Conservation (phyloP, 805 yeast species). For the Vanderwaltozyma tropicalis region DNA sequence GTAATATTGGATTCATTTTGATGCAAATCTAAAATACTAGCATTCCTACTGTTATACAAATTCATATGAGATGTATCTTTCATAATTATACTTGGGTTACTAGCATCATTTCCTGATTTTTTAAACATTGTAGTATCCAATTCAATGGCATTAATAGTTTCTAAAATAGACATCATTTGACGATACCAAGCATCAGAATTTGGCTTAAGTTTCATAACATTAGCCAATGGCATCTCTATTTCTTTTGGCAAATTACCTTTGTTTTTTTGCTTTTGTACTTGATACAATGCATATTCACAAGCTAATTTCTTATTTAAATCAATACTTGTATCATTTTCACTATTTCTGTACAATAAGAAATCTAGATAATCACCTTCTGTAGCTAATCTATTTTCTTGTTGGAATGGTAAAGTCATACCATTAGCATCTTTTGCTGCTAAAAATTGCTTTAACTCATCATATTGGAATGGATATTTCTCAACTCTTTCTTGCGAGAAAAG, state of each 20-base stretch:
- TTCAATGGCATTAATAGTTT: conserved; percentile 13
- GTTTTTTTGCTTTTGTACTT: conserved; percentile 11
- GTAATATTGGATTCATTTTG: conserved; percentile 1
- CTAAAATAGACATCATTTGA: conserved; percentile 11
- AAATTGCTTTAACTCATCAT: conserved; percentile 19
- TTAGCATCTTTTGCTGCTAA: conserved; percentile 8
- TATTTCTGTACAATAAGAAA: conserved; percentile 13
- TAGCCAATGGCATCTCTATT: conserved; percentile 4
- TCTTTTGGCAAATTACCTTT: conserved; percentile 3
- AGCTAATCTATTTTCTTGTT: conserved; percentile 1
- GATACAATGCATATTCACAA: conserved; percentile 22
- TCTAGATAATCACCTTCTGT: conserved; percentile 21
- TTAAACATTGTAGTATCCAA: conserved; percentile 8
- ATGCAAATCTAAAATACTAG: conserved; percentile 1
- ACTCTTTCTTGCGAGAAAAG: conserved; percentile 16
- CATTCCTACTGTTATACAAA: conserved; percentile 1
- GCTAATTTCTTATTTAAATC: conserved; percentile 23
- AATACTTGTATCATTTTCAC: conserved; percentile 6
- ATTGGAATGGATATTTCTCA: conserved; percentile 23
- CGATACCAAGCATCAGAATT: conserved; percentile 13
- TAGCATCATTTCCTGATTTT: not conserved
- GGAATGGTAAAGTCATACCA: not conserved
- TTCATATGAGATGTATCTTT: not conserved
- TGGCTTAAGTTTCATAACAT: conserved; percentile 7
- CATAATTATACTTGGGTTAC: not conserved